Evolutionary conservation across 371 early-diverging fungal genomes (phyloP).

Genomic region (Mucor plumbeus): DNA sequence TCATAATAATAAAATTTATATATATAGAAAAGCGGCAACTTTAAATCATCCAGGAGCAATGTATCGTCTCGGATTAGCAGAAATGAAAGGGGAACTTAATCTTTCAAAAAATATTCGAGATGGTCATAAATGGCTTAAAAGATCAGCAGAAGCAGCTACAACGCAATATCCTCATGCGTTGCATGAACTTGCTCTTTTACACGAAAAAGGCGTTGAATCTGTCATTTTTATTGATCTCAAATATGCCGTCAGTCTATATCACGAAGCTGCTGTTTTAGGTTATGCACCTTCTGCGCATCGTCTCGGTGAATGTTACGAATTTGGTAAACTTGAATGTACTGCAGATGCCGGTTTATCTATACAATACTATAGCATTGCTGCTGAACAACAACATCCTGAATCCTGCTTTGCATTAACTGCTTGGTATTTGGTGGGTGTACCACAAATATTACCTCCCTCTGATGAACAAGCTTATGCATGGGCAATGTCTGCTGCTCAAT

Average conservation of each 20-base stretch:
- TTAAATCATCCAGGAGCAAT: constrained; percentile 74
- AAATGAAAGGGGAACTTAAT: constrained; percentile 75
- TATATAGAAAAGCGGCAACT: constrained; percentile 67
- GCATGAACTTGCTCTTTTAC: constrained; percentile 77
- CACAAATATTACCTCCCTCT: constrained; percentile 70
- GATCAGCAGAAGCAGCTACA: constrained; percentile 77
- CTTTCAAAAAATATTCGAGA: constrained; percentile 66
- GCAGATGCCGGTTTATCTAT: constrained; percentile 78
- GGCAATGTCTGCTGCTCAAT: constrained; percentile 80
- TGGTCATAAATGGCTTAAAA: constrained; percentile 81
- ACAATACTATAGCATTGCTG: constrained; percentile 82
- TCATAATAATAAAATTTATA: not conserved
- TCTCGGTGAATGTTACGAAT: constrained; percentile 87
- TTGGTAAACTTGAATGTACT: constrained; percentile 64
- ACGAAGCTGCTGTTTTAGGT: constrained; percentile 63
- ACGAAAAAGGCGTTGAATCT: constrained; percentile 72
- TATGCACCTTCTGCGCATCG: constrained; percentile 76
- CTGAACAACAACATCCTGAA: constrained; percentile 87
- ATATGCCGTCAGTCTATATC: constrained; percentile 71
- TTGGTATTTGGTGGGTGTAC: constrained; percentile 94
- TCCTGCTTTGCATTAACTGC: constrained; percentile 93
- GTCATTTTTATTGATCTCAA: constrained; percentile 72
- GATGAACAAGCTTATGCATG: constrained; percentile 93
- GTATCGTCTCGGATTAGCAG: constrained; percentile 74
- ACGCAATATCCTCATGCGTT: constrained; percentile 79